phyloP scores from a whole-genome alignment of 2,329 filamentous ascomycete species.

The Hortaea sp. region DNA sequence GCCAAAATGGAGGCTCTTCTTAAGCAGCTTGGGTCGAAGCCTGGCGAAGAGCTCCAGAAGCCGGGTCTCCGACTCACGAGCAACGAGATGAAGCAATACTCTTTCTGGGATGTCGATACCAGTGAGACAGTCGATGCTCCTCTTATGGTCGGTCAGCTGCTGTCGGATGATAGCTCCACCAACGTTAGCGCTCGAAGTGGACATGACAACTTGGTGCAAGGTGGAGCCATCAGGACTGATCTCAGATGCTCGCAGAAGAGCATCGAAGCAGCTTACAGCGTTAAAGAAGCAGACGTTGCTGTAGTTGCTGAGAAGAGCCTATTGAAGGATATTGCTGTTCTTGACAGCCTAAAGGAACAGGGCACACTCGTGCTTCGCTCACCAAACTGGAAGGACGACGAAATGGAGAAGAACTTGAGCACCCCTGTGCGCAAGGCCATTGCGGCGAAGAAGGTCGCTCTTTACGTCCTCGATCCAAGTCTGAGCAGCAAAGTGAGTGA shows the following conservation, averaged over 20 bases:
- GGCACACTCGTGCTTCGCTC: constrained; percentile 68
- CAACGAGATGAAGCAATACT: constrained; percentile 63
- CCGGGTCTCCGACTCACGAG: constrained; percentile 35
- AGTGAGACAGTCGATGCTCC: constrained; percentile 59
- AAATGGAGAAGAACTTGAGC: constrained; percentile 78
- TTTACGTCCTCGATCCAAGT: constrained; percentile 67
- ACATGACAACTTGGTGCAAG: constrained; percentile 56
- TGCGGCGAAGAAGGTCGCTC: constrained; percentile 56
- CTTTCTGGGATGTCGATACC: constrained; percentile 84
- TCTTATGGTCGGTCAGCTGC: constrained; percentile 47
- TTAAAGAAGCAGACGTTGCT: constrained; percentile 67
- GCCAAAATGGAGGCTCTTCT: constrained; percentile 40
- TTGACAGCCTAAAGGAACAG: constrained; percentile 58
- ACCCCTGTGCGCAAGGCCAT: constrained; percentile 60
- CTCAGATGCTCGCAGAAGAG: constrained; percentile 73
- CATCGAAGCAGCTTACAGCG: constrained; percentile 72
- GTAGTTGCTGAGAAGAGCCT: constrained; percentile 73
- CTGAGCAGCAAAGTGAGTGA: constrained; percentile 58
- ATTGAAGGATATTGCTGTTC: constrained; percentile 64
- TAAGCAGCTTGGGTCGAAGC: constrained; percentile 35
- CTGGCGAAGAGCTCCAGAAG: constrained; percentile 22
- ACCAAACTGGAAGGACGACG: constrained; percentile 73
- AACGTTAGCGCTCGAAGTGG: constrained; percentile 51
- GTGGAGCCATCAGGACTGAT: constrained; percentile 74
- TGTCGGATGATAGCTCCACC: constrained; percentile 50